phyloP scores from a whole-genome alignment of 345 rosid genomes.

The Bruguiera sexangula region DNA sequence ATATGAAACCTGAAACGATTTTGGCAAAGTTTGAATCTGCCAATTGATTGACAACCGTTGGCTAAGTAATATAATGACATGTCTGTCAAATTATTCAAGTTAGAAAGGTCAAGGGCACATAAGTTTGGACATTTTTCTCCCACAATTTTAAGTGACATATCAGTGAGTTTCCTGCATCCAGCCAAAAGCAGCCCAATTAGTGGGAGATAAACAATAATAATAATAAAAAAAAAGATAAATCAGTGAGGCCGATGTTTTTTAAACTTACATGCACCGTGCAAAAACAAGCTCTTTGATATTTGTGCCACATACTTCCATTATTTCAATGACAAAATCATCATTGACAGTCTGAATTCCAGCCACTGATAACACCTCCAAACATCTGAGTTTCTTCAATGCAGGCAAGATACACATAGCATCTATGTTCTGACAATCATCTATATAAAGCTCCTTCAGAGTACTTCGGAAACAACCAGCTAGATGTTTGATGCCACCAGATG shows the following conservation, averaged over 20 bases:
- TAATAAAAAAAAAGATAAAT: too few relatives aligned
- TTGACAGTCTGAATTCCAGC: conserved; percentile 31
- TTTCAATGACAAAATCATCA: conserved; percentile 25
- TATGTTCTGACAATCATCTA: conserved; percentile 45
- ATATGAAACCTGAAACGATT: conserved; percentile 32
- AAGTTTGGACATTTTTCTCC: conserved; percentile 32
- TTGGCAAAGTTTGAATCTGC: conserved; percentile 29
- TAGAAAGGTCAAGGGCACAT: conserved; percentile 42
- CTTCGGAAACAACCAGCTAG: conserved; percentile 23
- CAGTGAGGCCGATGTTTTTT: background rate
- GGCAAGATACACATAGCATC: conserved; percentile 26
- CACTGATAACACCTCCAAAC: conserved; percentile 41
- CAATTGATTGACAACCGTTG: conserved; percentile 39
- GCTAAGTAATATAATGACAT: conserved; percentile 35
- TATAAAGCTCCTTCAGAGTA: conserved; percentile 44
- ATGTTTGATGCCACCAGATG: conserved; percentile 26
- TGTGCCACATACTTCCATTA: conserved; percentile 24
- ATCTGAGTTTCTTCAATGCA: conserved; percentile 28
- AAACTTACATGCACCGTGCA: conserved; percentile 20
- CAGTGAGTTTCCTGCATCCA: conserved; percentile 46
- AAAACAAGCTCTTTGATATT: conserved; percentile 42
- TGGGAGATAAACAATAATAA: background rate
- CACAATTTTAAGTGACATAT: conserved; percentile 27
- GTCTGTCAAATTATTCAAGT: conserved; percentile 37
- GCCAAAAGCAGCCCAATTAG: conserved; percentile 14